phyloP scores from a whole-genome alignment of 2,329 filamentous ascomycete genomes.

The Davidsoniella eucalypti region DNA sequence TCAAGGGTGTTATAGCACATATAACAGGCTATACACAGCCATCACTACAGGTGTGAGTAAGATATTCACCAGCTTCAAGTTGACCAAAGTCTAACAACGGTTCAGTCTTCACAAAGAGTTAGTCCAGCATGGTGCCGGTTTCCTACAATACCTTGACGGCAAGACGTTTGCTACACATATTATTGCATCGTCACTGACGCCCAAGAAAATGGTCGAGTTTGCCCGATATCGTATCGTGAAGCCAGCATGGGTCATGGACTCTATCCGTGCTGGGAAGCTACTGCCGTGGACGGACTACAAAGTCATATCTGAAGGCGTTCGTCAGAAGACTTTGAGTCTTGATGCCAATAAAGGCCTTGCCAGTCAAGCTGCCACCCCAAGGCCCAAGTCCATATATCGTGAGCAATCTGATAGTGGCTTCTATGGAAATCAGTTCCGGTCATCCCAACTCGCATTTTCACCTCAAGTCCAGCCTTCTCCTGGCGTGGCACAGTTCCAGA shows the following conservation, averaged over 20 bases:
- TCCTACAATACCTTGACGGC: conserved; percentile 83
- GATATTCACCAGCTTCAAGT: neutral
- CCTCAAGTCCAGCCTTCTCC: neutral
- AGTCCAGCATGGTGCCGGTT: conserved; percentile 84
- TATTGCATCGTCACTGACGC: conserved; percentile 75
- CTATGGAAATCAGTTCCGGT: conserved; percentile 57
- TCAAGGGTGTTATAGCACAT: conserved; percentile 78
- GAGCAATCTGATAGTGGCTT: conserved; percentile 72
- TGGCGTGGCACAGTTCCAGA: conserved; percentile 3
- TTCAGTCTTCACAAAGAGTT: conserved; percentile 60
- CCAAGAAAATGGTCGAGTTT: conserved; percentile 86
- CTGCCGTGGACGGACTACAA: conserved; percentile 77
- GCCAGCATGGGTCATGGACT: conserved; percentile 87
- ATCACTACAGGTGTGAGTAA: conserved; percentile 54
- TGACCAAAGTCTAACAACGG: neutral
- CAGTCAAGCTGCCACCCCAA: conserved; percentile 43
- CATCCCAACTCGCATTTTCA: neutral
- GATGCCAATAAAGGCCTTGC: conserved; percentile 39
- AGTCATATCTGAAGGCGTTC: conserved; percentile 66
- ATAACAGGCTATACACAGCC: conserved; percentile 95
- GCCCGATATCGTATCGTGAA: conserved; percentile 79
- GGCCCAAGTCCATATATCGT: conserved; percentile 46
- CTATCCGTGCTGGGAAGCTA: conserved; percentile 61
- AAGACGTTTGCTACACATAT: conserved; percentile 96
- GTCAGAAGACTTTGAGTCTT: conserved; percentile 59